Evolutionary conservation across 2,329 filamentous ascomycete species (phyloP).

Genomic region (Microdochium trichocladiopsis): DNA sequence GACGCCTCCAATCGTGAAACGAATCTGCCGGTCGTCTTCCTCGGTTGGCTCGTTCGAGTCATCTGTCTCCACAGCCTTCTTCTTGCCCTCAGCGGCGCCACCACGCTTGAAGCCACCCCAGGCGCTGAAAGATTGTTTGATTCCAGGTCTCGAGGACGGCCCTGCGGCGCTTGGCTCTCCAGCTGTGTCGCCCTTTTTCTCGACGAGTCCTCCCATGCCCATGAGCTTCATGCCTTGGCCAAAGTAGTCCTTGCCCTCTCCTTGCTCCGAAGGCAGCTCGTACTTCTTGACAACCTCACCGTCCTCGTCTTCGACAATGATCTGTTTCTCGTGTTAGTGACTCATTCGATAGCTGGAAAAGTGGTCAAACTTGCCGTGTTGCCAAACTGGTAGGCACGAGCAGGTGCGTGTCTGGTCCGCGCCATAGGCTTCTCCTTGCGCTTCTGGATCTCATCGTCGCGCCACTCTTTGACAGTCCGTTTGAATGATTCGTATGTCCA

Average conservation of each 20-base stretch:
- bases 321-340: constrained; percentile 36
- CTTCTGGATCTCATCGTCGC: constrained; percentile 53
- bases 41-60: constrained; percentile 35
- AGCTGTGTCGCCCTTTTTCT: constrained; percentile 15
- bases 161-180: constrained; percentile 18
- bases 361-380: constrained; percentile 51
- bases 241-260: constrained; percentile 31
- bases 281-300: constrained; percentile 84
- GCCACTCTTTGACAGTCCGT: constrained; percentile 42
- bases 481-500: constrained; percentile 40
- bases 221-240: constrained; percentile 45
- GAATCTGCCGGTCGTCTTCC: constrained; percentile 65
- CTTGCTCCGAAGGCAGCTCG: constrained; percentile 56
- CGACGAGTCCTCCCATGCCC: constrained; percentile 39
- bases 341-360: background rate
- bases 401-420: constrained; percentile 58
- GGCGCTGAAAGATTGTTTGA: constrained; percentile 26
- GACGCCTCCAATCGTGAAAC: constrained; percentile 70
- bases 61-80: constrained; percentile 23
- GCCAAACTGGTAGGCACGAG: constrained; percentile 79
- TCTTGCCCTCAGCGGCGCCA: constrained; percentile 26
- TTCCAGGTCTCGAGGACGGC: constrained; percentile 18
- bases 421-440: constrained; percentile 52
- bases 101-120: constrained; percentile 40
- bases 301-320: constrained; percentile 82